Evolutionary conservation across 495 filamentous ascomycete genomes (phyloP).

Genomic region (Penicillium dipodomyicola): DNA sequence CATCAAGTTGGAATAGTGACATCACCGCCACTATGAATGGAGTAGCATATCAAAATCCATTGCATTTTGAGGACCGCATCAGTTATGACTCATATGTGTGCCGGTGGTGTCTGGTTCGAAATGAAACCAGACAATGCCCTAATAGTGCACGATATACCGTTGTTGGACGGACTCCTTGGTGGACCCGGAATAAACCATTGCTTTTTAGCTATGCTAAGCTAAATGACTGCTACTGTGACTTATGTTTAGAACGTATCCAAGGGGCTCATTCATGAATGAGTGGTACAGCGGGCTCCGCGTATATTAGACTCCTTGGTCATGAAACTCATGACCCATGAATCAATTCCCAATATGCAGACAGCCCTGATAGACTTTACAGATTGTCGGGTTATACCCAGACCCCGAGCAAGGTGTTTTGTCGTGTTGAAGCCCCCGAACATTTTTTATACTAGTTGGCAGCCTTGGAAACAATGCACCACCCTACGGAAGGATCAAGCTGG

Average conservation of each 20-base stretch:
- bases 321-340: not conserved
- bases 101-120: slow-evolving; percentile 16
- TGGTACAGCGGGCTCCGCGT: not conserved
- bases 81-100: slow-evolving; percentile 17
- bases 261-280: not conserved
- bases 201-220: not conserved
- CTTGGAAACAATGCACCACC: not conserved
- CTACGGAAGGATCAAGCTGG: not conserved
- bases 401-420: not conserved
- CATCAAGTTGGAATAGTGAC: not conserved
- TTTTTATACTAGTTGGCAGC: not conserved
- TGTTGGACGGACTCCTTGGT: not conserved
- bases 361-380: not conserved
- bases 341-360: not conserved
- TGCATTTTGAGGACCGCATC: not conserved
- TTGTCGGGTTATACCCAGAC: not conserved
- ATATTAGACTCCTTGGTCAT: not conserved
- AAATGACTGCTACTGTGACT: not conserved
- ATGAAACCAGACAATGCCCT: slow-evolving; percentile 6
- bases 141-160: not conserved
- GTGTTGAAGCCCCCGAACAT: not conserved
- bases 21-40: not conserved
- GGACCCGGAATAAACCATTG: slow-evolving; percentile 4
- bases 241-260: not conserved
- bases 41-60: not conserved